A percentile compares a stretch with the other conserved stretches of the same genome.
These are phyloP conservation scores for Selaginella moellendorffii DNA, from an alignment of 75 land plant genomes.

Conservation along the genomic window DNA sequence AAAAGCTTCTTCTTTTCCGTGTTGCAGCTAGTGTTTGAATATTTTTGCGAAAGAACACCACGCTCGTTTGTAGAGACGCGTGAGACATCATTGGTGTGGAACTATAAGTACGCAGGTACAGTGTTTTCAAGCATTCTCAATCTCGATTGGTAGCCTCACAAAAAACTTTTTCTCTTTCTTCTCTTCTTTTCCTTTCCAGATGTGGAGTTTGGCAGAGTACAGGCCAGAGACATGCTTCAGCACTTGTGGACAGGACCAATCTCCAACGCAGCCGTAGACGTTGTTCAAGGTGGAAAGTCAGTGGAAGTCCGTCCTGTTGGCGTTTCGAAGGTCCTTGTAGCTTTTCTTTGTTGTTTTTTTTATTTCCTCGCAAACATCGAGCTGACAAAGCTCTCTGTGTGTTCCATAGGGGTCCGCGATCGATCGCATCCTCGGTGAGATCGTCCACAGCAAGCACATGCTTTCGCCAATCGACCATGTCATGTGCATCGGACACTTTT, in stretches of 20 bases:
- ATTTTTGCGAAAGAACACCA: constrained; percentile 92
- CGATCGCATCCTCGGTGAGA: constrained; percentile 94
- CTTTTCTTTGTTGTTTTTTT: too few relatives aligned
- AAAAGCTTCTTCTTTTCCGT: constrained; percentile 7
- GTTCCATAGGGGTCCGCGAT: constrained; percentile 79
- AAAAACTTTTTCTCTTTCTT: too few relatives aligned
- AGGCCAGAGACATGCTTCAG: constrained; percentile 95
- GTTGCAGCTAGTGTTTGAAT: constrained; percentile 89
- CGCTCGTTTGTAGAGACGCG: constrained; percentile 83
- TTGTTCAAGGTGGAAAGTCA: constrained; percentile 89
- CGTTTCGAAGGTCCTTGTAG: constrained; percentile 99
- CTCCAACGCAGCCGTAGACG: constrained; percentile 97
- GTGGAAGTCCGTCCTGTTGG: constrained; percentile 98
- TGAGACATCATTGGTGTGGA: constrained; percentile 96
- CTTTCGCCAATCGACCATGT: constrained; percentile 85
- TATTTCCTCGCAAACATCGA: too few relatives aligned
- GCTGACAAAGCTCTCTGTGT: too few relatives aligned
- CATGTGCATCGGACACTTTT: constrained; percentile 89
- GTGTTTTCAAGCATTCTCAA: too few relatives aligned
- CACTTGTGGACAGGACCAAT: constrained; percentile 99
- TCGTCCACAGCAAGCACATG: constrained; percentile 65
- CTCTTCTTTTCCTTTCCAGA: constrained; percentile 30
- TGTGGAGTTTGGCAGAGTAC: constrained; percentile 91
- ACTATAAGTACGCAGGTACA: constrained; percentile 95
- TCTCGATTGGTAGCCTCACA: too few relatives aligned